phyloP scores from a whole-genome alignment of 1,284 basidiomycete genomes.

The Microbotryomycetes sp. region DNA sequence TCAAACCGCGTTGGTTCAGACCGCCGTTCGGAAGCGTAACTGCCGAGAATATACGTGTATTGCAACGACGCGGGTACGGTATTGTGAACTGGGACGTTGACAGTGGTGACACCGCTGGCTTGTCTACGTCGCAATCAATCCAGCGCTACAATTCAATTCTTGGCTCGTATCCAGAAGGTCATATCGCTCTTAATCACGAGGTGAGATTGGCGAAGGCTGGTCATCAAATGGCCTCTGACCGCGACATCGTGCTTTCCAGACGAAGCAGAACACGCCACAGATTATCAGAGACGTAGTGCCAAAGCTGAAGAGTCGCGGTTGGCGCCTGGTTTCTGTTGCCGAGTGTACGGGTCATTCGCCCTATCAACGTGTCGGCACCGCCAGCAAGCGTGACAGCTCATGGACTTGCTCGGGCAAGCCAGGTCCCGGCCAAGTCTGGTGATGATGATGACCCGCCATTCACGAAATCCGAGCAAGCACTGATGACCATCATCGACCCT shows the following conservation, averaged over 20 bases:
- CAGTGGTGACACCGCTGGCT: slow-evolving; percentile 22
- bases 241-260: not conserved
- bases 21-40: slow-evolving; percentile 32
- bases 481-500: no score
- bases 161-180: slow-evolving; percentile 1
- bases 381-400: slow-evolving; percentile 22
- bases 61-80: slow-evolving; percentile 33
- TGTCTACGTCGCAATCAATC: slow-evolving; percentile 6
- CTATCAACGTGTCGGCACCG: slow-evolving; percentile 29
- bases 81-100: slow-evolving; percentile 34
- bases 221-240: not conserved
- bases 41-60: slow-evolving; percentile 22
- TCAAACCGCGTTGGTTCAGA: slow-evolving; percentile 35
- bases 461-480: no score
- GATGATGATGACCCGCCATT: not conserved
- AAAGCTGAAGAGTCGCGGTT: slow-evolving; percentile 2
- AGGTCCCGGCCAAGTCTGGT: not conserved
- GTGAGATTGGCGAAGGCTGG: not conserved
- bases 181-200: slow-evolving; percentile 31
- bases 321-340: slow-evolving; percentile 23
- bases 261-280: slow-evolving; percentile 16
- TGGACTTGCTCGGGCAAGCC: slow-evolving; percentile 21
- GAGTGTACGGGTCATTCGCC: slow-evolving; percentile 30
- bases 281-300: slow-evolving; percentile 27
- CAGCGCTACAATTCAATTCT: slow-evolving; percentile 15